Evolutionary conservation across 225 moss, liverwort and hornwort species (phyloP), one percentile per base, ranked within the genome.

Genomic region (Takakia lepidozioides): DNA sequence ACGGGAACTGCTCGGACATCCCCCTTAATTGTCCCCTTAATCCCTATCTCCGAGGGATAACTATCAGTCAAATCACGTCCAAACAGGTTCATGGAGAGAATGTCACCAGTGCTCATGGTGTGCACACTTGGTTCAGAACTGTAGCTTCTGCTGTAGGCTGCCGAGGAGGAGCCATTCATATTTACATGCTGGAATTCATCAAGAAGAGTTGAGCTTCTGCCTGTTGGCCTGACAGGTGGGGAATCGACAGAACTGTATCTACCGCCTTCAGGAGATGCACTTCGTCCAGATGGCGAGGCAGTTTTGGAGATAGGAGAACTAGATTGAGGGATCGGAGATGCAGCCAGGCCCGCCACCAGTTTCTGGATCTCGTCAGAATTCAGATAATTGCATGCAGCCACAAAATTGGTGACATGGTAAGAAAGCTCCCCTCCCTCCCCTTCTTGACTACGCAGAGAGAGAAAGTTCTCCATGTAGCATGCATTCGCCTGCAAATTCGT

Each of bases 401-500:
- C 78, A 56, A 78, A 78, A 23, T 78, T 73, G 1, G 78, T 78
- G 4, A 78, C 78, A 7, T 78, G 78, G 14, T 78, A 78, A 2
- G 65, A 69, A 3, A 78, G 73, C 52, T 78, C 78, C 10, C 78
- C 78, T 7, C 73, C 73, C 29, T 69, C 68, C 21, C 72, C 78
- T 9, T 73, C 72, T 21, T 73, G 69, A 65, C 60, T 62, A 19
- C 56, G 73, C 5, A 78, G 66, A 1, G 69, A 70, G 4, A 73
- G 60, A 37, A 78, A 78, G 23, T 78, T 78, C 15, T 73, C 65
- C 78, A 78, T 78, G 60, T 78, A 78, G 37, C 78, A 78, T 1
- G 78, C 78, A 18, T 78, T 78, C 1, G 78, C 78, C 45, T 78
- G 78, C 27, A 78, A 29, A 35, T 78, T 78, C 49, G 73, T 78